Base-by-base conservation (phyloP, 495 filamentous ascomycete species). In the Aspergillus heteromorphus region DNA sequence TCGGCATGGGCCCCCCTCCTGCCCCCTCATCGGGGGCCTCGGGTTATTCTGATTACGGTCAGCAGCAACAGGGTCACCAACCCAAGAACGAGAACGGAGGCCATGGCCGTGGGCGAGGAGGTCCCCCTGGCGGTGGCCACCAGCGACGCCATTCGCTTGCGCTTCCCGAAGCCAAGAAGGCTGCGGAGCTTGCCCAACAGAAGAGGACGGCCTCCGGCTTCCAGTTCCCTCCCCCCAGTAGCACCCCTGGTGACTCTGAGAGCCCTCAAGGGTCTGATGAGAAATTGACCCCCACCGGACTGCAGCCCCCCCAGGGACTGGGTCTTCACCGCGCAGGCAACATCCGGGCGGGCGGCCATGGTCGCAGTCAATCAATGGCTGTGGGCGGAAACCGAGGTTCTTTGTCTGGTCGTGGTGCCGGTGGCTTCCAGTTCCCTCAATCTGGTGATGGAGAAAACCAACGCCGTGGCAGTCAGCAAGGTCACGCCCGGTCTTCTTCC, bases 11-110 rank as follows among this genome's bases (percentile, higher is more conserved):
- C 38, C 95, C 95, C 40, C 74, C 74, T 18, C 92, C 93, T 23
- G 93, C 95, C 55, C 95, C 95, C 19, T 98, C 93, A n/a, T 91
- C 92, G 25, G 93, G 93, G 23, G 85, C 92, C 31, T 90, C 93
- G 27, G 92, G 93, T 16, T 96, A 93, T 75, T 84, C 87, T 54
- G 90, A 91, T 57, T 91, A 87, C 71, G 81, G 83, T 43, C 71
- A 83, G 73, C 71, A 77, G 67, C 68, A 76, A 55, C 75, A 83
- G 59, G 72, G 66, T 42, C 75, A 72, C 65, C 83, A 88, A 58
- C 53, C 52, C 21, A 79, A 79, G 60, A 83, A 85, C 47, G 89
- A 95, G 65, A 89, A 87, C 63, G 71, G 76, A 48, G 73, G 75
- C 53, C 81, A 83, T 52, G 83, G 90, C 52, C 88, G 92, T 56